A percentile compares a stretch with the other conserved stretches of the same genome.
Conservation (phyloP, 2,329 filamentous ascomycete genomes). For the Aspergillus fumigatus region DNA sequence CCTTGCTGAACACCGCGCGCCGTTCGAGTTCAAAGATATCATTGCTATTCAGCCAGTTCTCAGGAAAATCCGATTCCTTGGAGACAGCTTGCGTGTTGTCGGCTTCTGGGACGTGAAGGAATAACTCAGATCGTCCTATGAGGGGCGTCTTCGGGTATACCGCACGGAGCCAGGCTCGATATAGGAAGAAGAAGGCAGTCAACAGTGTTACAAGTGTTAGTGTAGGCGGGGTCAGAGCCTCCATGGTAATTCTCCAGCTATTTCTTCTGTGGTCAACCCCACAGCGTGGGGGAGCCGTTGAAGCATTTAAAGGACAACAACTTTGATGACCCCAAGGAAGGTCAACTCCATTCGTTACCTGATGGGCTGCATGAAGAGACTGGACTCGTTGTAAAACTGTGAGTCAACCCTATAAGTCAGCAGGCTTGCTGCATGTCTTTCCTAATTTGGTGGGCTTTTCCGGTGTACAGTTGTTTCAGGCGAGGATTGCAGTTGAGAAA, state of each 20-base stretch:
- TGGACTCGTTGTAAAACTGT: no score
- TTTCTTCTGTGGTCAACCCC: no score
- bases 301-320: neutral
- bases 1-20: conserved; percentile 48
- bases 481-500: no score
- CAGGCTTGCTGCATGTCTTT: conserved; percentile 1
- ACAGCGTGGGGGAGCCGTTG: neutral
- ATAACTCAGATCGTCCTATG: neutral
- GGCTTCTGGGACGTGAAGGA: neutral
- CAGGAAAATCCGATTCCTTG: conserved; percentile 41
- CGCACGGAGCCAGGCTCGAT: conserved; percentile 3
- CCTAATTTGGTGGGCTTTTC: conserved; percentile 16
- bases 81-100: conserved; percentile 17
- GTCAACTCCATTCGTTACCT: no score
- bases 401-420: neutral
- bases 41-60: conserved; percentile 35
- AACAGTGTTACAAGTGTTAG: conserved; percentile 7
- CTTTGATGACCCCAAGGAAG: no score
- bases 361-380: no score
- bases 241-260: neutral
- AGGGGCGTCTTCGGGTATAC: neutral
- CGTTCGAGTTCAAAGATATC: conserved; percentile 46
- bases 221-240: neutral
- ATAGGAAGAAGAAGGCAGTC: conserved; percentile 6
- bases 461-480: conserved; percentile 1